These are phyloP conservation scores for Plantago ovata DNA, from an alignment of 257 asterid genomes.

Conservation along the genomic window DNA sequence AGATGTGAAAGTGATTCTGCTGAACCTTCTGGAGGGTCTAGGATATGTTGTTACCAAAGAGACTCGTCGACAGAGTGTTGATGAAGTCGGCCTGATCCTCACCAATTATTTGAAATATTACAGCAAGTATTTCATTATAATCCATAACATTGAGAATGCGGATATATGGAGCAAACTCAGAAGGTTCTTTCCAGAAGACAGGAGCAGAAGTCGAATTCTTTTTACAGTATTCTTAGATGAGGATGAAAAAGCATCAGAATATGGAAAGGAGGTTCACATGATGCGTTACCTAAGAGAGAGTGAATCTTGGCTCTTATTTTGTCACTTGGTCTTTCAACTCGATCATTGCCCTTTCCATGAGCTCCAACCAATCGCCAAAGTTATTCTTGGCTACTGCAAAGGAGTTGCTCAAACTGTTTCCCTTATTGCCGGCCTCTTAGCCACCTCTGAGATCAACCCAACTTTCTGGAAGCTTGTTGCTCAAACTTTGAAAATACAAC, in stretches of 20 bases:
- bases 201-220: slow-evolving; percentile 15
- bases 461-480: background rate
- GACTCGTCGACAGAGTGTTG: background rate
- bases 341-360: background rate
- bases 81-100: slow-evolving; percentile 9
- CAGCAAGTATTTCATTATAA: slow-evolving; percentile 19
- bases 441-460: background rate
- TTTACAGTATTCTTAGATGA: slow-evolving; percentile 9
- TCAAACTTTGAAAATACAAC: no score
- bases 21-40: no score
- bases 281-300: background rate
- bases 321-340: background rate
- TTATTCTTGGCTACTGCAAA: background rate
- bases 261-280: background rate
- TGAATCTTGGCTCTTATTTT: no score
- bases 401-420: slow-evolving; percentile 6
- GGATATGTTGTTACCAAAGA: background rate
- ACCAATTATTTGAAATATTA: background rate
- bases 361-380: background rate
- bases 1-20: no score
- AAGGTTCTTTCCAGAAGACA: slow-evolving; percentile 10
- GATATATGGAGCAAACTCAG: slow-evolving; percentile 14
- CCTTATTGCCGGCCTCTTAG: slow-evolving; percentile 2
- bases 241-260: background rate
- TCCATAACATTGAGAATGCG: slow-evolving; percentile 22